Evolutionary conservation across 768 basidiomycete genomes (phyloP).

Genomic region (Leccinum olivaceopallidum): DNA sequence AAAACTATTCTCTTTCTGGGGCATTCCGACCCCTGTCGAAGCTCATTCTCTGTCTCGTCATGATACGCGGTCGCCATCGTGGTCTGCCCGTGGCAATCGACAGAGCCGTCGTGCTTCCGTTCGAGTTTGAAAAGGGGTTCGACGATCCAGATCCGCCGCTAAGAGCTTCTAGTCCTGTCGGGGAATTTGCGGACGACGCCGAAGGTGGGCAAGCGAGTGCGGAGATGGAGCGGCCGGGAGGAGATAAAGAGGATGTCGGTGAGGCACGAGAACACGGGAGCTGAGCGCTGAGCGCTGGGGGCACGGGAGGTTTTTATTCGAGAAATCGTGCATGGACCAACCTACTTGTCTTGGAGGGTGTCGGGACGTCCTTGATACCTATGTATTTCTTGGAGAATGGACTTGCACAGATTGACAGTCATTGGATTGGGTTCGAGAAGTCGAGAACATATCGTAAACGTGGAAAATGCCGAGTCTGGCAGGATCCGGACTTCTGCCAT

Average conservation of each 20-base stretch:
- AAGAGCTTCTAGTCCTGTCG: not conserved
- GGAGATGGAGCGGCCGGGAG: not conserved
- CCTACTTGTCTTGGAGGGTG: not conserved
- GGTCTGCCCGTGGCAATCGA: conserved; percentile 88
- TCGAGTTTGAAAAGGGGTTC: conserved; percentile 48
- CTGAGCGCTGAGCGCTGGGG: not conserved
- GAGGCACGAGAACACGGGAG: not conserved
- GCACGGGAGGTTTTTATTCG: not conserved
- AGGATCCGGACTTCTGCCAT: not conserved
- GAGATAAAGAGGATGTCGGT: not conserved
- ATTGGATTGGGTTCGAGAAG: too few species aligned
- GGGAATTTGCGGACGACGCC: not conserved
- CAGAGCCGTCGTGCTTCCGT: conserved; percentile 80
- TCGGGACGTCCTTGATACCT: not conserved
- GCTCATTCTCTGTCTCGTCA: conserved; percentile 81
- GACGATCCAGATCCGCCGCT: conserved; percentile 13
- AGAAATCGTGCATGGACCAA: not conserved
- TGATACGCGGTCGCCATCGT: conserved; percentile 93
- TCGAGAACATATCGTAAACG: too few species aligned
- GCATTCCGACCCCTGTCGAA: conserved; percentile 81
- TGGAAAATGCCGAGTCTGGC: not conserved
- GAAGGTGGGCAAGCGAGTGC: not conserved
- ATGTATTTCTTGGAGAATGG: not conserved
- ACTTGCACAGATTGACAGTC: not conserved
- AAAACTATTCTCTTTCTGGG: conserved; percentile 80